Evolutionary conservation across 257 asterid genomes (phyloP), one percentile per base, ranked within the genome.

Genomic region (Capsicum pubescens): DNA sequence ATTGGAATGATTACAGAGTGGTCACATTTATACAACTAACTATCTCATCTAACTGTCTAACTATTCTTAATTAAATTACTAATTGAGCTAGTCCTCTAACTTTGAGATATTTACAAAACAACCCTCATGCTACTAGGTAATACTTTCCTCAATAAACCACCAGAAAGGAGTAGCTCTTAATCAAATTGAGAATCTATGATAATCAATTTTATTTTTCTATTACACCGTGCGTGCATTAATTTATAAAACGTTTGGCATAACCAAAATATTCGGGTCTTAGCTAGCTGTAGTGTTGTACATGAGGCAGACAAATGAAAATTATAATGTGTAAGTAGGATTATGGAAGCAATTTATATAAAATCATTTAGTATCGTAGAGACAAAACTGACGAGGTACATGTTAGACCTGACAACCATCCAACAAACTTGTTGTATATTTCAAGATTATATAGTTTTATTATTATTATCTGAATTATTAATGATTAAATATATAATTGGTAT

Each of bases 221-320:
- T 26, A 77, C 15, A 77, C 64, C 81, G 86, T 83, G 87, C 87
- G 76, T 86, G 46, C 54, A 67, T 67, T 66, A 39, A 58, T 60
- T 21, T 63, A 21, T 63, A 21, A 78, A 46, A 46, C 67, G 55
- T 50, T 80, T 77, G 79, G 16, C 77, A 54, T 77, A 14, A 52
- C 64, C 82, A 59, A 83, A 79, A 69, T 85, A 85, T 63, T 86
- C 87, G 85, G 80, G 39, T 79, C 80, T 85, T 88, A 88, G 90
- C 89, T 89, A 88, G 91, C 91, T 88, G 91, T 86, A 77, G 82
- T 90, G 94, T 77, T 91, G 60, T 72, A 68, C 4, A 61, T 39
- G 54, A 74, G 84, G 76, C 89, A 86, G 89, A 90, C 92, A 91
- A 13, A 76, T 81, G 77, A 86, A 85, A 82, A 59, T 79, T 59